Percentiles rank a stretch among this genome's conserved stretches.
phyloP scores from a whole-genome alignment of 306 rosid genomes.

The Dryas octopetala region DNA sequence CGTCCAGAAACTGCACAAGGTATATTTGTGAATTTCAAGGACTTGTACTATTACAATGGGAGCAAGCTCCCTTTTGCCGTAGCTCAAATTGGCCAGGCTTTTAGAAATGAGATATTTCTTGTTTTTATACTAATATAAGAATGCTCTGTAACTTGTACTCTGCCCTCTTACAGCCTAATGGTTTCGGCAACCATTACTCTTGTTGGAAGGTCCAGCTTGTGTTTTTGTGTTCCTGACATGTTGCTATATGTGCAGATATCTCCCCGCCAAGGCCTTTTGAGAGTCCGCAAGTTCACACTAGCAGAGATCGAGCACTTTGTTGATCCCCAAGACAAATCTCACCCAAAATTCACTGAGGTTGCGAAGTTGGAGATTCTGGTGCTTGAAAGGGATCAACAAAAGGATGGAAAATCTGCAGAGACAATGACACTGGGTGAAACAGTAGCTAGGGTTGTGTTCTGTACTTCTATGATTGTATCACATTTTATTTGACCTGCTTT shows the following conservation, averaged over 20 bases:
- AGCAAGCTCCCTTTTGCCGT: constrained; percentile 94
- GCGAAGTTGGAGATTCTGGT: constrained; percentile 74
- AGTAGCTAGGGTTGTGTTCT: constrained; percentile 65
- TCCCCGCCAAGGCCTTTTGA: constrained; percentile 95
- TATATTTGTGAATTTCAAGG: constrained; percentile 87
- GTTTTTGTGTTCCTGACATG: background rate
- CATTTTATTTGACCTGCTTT: background rate
- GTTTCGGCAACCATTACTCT: too few species aligned
- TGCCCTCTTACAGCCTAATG: background rate
- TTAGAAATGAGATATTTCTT: constrained; percentile 75
- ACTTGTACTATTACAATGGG: constrained; percentile 84
- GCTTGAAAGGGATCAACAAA: constrained; percentile 88
- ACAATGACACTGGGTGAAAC: constrained; percentile 67
- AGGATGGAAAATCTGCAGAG: constrained; percentile 79
- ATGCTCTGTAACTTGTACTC: background rate
- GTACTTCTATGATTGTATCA: background rate
- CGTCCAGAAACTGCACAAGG: constrained; percentile 99
- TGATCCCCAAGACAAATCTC: constrained; percentile 90
- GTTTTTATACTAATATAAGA: too few species aligned
- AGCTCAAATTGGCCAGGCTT: constrained; percentile 97
- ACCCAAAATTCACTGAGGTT: constrained; percentile 75
- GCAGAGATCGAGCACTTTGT: constrained; percentile 99
- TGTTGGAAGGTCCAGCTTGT: background rate
- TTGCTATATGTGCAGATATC: constrained; percentile 58
- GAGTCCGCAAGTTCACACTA: constrained; percentile 90